These are phyloP conservation scores for Clavulina sp. DNA, from an alignment of 768 basidiomycete genomes.

Conservation along the genomic window DNA sequence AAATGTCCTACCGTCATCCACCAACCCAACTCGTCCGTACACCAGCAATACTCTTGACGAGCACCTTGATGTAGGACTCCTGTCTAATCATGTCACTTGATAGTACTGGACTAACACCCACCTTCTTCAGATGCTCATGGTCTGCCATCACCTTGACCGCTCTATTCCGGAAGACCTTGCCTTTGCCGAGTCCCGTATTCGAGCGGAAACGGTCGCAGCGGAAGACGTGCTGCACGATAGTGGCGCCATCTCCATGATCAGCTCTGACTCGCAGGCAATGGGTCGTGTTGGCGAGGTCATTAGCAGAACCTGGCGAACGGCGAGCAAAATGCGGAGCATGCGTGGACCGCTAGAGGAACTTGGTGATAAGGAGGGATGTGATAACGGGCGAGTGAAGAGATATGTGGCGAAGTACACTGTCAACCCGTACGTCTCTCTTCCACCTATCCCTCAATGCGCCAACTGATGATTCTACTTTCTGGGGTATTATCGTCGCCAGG, in stretches of 20 bases:
- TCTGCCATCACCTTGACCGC: slow-evolving; percentile 92
- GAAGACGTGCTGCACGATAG: slow-evolving; percentile 88
- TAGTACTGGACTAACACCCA: neutral
- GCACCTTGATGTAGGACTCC: slow-evolving; percentile 68
- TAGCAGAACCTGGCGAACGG: slow-evolving; percentile 88
- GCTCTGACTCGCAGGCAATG: slow-evolving; percentile 96
- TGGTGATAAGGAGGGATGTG: slow-evolving; percentile 50
- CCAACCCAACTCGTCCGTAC: slow-evolving; percentile 91
- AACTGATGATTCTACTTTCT: neutral
- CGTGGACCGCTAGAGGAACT: slow-evolving; percentile 53
- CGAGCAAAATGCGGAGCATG: slow-evolving; percentile 78
- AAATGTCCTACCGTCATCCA: slow-evolving; percentile 90
- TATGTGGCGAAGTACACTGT: slow-evolving; percentile 95
- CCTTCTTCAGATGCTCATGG: slow-evolving; percentile 79
- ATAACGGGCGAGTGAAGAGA: slow-evolving; percentile 85
- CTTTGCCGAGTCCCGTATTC: slow-evolving; percentile 93
- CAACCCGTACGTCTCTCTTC: slow-evolving; percentile 56
- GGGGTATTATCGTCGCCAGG: slow-evolving; percentile 30
- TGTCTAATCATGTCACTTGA: neutral
- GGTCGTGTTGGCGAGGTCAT: slow-evolving; percentile 92
- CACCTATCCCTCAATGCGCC: neutral
- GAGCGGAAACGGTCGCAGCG: slow-evolving; percentile 91
- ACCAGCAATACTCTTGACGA: slow-evolving; percentile 86
- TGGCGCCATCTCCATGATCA: slow-evolving; percentile 94
- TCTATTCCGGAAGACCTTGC: slow-evolving; percentile 85